Conservation (phyloP, 768 basidiomycete species). For the Aureoboletus auriporus region DNA sequence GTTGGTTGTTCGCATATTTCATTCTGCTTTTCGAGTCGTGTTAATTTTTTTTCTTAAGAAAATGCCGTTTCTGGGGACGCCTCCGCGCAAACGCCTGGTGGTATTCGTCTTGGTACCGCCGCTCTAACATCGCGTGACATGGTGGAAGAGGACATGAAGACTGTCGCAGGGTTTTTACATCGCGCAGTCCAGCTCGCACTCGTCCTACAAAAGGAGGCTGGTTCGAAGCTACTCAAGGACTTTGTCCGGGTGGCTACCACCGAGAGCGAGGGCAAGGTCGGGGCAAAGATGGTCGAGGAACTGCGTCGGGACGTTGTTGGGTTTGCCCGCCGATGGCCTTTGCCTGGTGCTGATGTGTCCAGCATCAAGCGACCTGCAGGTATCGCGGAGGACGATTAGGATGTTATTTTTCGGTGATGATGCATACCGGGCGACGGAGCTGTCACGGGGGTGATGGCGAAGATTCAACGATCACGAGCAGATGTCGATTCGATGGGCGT, state of each 20-base stretch:
- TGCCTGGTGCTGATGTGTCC: conserved; percentile 75
- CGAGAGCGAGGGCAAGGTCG: conserved; percentile 65
- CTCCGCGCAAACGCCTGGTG: conserved; percentile 93
- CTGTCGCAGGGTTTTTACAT: conserved; percentile 89
- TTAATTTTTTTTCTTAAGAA: conserved; percentile 41
- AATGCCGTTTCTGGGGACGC: conserved; percentile 97
- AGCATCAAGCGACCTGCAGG: conserved; percentile 56
- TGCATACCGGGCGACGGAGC: conserved; percentile 1
- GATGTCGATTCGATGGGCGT: conserved; percentile 27
- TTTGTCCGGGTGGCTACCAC: conserved; percentile 80
- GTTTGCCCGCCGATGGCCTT: conserved; percentile 87
- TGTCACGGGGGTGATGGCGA: conserved; percentile 15
- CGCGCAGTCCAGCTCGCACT: conserved; percentile 91
- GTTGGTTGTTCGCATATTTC: conserved; percentile 22
- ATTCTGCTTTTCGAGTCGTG: background rate
- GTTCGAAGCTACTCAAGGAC: conserved; percentile 92
- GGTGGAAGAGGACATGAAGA: conserved; percentile 80
- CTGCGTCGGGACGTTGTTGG: conserved; percentile 74
- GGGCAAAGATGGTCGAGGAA: conserved; percentile 63
- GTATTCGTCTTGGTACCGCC: conserved; percentile 93
- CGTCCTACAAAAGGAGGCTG: conserved; percentile 89
- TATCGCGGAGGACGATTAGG: conserved; percentile 49
- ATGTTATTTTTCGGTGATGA: background rate
- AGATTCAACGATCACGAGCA: conserved; percentile 54
- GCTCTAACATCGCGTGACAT: conserved; percentile 95